Percentiles rank a stretch among this genome's conserved stretches.
Evolutionary conservation across 352 stramenopile species (phyloP).

Genomic region (Phytophthora pluvialis): DNA sequence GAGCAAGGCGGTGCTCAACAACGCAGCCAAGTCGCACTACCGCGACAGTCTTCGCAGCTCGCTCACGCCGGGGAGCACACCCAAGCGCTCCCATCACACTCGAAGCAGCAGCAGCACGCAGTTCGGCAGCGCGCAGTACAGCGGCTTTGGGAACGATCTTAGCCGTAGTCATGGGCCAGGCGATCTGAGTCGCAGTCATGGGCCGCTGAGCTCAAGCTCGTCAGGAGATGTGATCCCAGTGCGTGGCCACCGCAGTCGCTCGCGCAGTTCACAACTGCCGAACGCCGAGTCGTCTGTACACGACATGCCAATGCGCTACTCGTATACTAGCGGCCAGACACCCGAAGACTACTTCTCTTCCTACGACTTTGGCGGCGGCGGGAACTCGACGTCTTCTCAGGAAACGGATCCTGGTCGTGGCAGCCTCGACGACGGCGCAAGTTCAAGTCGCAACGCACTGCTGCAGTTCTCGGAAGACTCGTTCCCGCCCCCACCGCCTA

Average conservation of each 20-base stretch:
- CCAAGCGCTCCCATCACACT: conserved; percentile 49
- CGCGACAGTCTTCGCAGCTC: conserved; percentile 67
- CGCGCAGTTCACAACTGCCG: conserved; percentile 56
- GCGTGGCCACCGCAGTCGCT: conserved; percentile 60
- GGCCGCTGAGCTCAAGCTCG: conserved; percentile 27
- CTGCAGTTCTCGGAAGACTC: conserved; percentile 72
- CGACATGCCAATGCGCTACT: conserved; percentile 62
- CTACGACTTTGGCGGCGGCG: conserved; percentile 44
- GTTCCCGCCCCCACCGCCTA: conserved; percentile 73
- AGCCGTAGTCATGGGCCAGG: conserved; percentile 38
- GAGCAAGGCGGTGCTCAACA: conserved; percentile 77
- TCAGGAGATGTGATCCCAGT: conserved; percentile 41
- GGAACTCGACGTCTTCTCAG: conserved; percentile 60
- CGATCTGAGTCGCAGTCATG: conserved; percentile 38
- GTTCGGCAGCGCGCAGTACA: conserved; percentile 31
- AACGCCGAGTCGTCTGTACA: conserved; percentile 41
- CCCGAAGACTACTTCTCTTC: conserved; percentile 62
- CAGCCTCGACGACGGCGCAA: conserved; percentile 27
- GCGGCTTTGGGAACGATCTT: conserved; percentile 37
- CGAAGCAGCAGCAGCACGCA: conserved; percentile 43
- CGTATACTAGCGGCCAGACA: conserved; percentile 61
- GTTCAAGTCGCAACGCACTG: conserved; percentile 37
- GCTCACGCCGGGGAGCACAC: conserved; percentile 58
- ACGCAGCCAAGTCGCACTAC: conserved; percentile 82
- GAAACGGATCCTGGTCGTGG: conserved; percentile 47